Conservation (phyloP, 2,329 filamentous ascomycete species). For the Colletotrichum sp. region DNA sequence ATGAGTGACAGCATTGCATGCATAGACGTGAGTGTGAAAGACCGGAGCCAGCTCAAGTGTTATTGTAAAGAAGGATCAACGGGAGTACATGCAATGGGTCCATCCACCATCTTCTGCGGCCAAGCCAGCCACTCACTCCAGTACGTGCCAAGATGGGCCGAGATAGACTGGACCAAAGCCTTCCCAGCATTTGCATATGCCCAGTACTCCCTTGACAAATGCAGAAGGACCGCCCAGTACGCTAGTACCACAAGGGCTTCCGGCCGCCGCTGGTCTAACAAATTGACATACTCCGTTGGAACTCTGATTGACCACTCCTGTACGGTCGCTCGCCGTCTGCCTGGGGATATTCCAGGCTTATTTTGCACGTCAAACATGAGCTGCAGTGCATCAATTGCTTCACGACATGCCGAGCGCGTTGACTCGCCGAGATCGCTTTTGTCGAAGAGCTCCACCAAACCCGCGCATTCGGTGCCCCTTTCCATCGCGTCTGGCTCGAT, state of each 20-base stretch:
- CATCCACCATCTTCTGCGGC: background rate
- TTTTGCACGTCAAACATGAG: conserved; percentile 30
- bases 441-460: conserved; percentile 25
- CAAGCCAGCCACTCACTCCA: conserved; percentile 34
- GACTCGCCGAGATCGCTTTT: conserved; percentile 12
- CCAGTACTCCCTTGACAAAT: conserved; percentile 38
- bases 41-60: background rate
- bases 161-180: conserved; percentile 30
- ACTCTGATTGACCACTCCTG: conserved; percentile 39
- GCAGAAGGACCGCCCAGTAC: conserved; percentile 48
- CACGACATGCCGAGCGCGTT: conserved; percentile 23
- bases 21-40: background rate
- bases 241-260: conserved; percentile 45
- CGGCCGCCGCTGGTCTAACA: conserved; percentile 38
- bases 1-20: background rate
- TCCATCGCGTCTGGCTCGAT: background rate
- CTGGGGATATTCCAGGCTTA: background rate
- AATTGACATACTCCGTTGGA: conserved; percentile 34
- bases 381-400: conserved; percentile 33
- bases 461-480: conserved; percentile 28
- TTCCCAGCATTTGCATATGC: conserved; percentile 34
- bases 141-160: conserved; percentile 30
- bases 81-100: fast-evolving
- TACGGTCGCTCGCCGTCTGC: conserved; percentile 27
- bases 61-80: background rate